Conservation (phyloP, 1,139 yeast genomes). For the Yamadazyma diddensiae region DNA sequence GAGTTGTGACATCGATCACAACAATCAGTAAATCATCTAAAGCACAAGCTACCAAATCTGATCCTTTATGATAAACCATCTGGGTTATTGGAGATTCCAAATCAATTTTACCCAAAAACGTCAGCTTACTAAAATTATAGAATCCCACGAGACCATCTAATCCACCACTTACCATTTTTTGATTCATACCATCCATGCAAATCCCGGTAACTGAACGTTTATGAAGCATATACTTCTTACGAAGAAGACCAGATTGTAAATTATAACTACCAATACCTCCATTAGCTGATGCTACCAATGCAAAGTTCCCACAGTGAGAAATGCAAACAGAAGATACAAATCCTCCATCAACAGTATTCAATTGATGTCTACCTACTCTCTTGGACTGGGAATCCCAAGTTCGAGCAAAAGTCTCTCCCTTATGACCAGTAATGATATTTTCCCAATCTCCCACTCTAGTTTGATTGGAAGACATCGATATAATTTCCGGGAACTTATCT, state of each 20-base stretch:
- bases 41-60: slow-evolving; percentile 83
- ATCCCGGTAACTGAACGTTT: slow-evolving; percentile 83
- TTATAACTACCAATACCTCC: slow-evolving; percentile 92
- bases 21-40: slow-evolving; percentile 85
- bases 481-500: slow-evolving; percentile 76
- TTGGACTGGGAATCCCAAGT: slow-evolving; percentile 89
- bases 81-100: slow-evolving; percentile 77
- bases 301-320: slow-evolving; percentile 95
- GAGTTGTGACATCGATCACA: slow-evolving; percentile 78
- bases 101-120: slow-evolving; percentile 63
- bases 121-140: slow-evolving; percentile 76
- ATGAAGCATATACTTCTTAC: slow-evolving; percentile 69
- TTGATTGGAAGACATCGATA: slow-evolving; percentile 68
- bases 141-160: slow-evolving; percentile 88
- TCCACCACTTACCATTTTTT: slow-evolving; percentile 82
- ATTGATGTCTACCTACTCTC: slow-evolving; percentile 71
- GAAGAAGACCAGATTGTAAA: slow-evolving; percentile 80
- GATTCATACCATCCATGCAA: slow-evolving; percentile 86
- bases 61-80: slow-evolving; percentile 72
- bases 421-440: slow-evolving; percentile 87
- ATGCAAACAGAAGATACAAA: slow-evolving; percentile 77
- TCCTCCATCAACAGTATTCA: slow-evolving; percentile 75
- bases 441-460: slow-evolving; percentile 94
- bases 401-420: slow-evolving; percentile 78
- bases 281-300: slow-evolving; percentile 80